These are phyloP conservation scores for Plectosphaerella cucumerina DNA, from an alignment of 2,329 filamentous ascomycete species.

Conservation along the genomic window DNA sequence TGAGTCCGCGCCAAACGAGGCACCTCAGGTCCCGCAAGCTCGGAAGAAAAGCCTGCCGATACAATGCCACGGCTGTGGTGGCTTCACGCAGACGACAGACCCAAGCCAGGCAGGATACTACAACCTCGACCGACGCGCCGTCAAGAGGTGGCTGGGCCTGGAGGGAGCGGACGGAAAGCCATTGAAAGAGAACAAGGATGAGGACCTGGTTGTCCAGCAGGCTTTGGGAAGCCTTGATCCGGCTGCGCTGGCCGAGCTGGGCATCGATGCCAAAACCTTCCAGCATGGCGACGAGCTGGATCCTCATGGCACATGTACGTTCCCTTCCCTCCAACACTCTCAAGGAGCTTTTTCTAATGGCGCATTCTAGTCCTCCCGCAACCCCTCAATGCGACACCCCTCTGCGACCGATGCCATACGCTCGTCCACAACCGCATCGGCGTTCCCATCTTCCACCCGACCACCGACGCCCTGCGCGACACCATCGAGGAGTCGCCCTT, in stretches of 20 bases:
- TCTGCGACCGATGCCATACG: constrained; percentile 86
- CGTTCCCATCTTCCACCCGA: constrained; percentile 72
- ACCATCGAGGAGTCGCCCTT: constrained; percentile 87
- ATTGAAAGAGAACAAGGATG: constrained; percentile 17
- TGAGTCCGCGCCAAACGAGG: background rate
- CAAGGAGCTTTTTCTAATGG: background rate
- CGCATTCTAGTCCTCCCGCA: background rate
- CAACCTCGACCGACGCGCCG: constrained; percentile 44
- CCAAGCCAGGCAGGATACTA: constrained; percentile 53
- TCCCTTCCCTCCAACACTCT: background rate
- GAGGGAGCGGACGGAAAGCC: constrained; percentile 14
- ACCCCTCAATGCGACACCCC: constrained; percentile 35
- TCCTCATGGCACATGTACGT: constrained; percentile 5
- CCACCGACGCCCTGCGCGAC: constrained; percentile 73
- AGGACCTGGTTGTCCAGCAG: constrained; percentile 44
- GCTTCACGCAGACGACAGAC: constrained; percentile 53
- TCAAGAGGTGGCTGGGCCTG: constrained; percentile 42
- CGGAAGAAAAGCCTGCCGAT: constrained; percentile 37
- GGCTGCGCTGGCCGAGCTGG: constrained; percentile 37
- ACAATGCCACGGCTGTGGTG: constrained; percentile 62
- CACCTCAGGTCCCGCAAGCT: background rate
- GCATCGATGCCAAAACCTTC: constrained; percentile 38
- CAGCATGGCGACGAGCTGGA: constrained; percentile 22
- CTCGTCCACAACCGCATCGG: constrained; percentile 72
- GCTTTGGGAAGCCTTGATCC: constrained; percentile 38